A percentile compares a stretch with the other conserved stretches of the same genome.
phyloP scores from a whole-genome alignment of 2,329 filamentous ascomycete species.

The Microcyclosporella mali region DNA sequence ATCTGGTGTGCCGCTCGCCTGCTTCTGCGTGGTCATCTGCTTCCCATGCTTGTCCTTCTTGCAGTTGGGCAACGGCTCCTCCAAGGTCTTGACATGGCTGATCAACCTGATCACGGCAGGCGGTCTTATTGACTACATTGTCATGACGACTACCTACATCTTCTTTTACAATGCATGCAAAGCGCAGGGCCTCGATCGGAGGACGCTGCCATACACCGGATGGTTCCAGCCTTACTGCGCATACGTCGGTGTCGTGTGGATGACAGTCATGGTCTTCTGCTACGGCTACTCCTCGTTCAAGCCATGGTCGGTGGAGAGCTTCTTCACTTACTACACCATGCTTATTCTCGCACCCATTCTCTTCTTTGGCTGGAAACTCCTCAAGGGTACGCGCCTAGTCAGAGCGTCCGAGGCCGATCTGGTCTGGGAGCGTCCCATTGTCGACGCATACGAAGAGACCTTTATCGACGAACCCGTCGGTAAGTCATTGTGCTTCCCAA shows the following conservation, averaged over 20 bases:
- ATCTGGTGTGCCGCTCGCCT: slow-evolving; percentile 55
- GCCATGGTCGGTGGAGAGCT: slow-evolving; percentile 38
- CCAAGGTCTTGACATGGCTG: slow-evolving; percentile 34
- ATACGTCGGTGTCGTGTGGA: slow-evolving; percentile 20
- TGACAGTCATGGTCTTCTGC: slow-evolving; percentile 35
- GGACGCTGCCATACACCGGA: slow-evolving; percentile 51
- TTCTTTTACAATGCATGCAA: slow-evolving; percentile 50
- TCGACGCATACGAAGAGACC: slow-evolving; percentile 53
- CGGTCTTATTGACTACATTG: slow-evolving; percentile 57
- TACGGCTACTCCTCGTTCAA: slow-evolving; percentile 50
- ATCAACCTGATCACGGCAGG: slow-evolving; percentile 50
- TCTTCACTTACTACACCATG: slow-evolving; percentile 51
- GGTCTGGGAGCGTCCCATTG: slow-evolving; percentile 55
- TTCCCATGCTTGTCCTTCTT: slow-evolving; percentile 31
- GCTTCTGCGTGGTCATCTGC: slow-evolving; percentile 42
- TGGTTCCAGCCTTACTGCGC: slow-evolving; percentile 51
- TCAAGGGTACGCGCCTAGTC: slow-evolving; percentile 54
- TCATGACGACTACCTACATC: slow-evolving; percentile 52
- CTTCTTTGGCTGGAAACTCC: slow-evolving; percentile 57
- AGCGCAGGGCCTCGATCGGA: slow-evolving; percentile 47
- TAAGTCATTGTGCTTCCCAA: too few species aligned
- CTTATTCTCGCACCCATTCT: slow-evolving; percentile 48
- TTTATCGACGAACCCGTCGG: slow-evolving; percentile 44
- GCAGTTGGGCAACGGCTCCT: slow-evolving; percentile 23
- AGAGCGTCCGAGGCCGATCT: slow-evolving; percentile 52